Base-by-base conservation (phyloP, 2,329 filamentous ascomycete genomes). In the Cladosporium sp. region DNA sequence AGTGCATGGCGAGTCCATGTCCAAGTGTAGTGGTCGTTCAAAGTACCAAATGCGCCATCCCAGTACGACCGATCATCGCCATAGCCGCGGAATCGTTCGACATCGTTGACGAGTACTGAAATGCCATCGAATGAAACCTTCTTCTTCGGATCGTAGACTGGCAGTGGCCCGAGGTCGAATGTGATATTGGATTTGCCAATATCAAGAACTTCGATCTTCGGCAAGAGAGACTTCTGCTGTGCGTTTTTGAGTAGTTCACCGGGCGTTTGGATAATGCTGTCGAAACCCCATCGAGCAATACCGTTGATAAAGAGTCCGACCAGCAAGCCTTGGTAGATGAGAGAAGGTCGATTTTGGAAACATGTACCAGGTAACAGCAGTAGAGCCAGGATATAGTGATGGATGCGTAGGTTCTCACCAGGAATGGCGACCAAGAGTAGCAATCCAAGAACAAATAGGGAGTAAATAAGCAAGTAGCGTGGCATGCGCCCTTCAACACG, bases 231-330 rank as follows among this genome's bases (percentile, higher is more conserved):
- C 12, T 87, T 87, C 28, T 79, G 71, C n/a, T 79, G 79, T 0
- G 78, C 78, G 52, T 83, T 81, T 36, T 80, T 88, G 64, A 88
- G 88, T 28, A 99, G 80, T 0, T 88, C 88, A 0, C 79, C 84
- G 0, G 91, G 87, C 0, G 95, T 98, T 79, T 99, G 90, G 18
- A 99, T 85, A 57, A 99, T 87, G 0, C 90, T 86, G 68, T 92
- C 93, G 77, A 96, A 99, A 0, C 93, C 93, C 95, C 95, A 98
- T 52, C 94, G 86, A 4, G 93, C 94, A 67, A 96, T 88, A 62
- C 95, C 94, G 76, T 97, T 97, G 80, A 97, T 89, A 78, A 97
- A 98, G 0, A 98, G 85, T 0, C 95, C 95, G 8, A 98, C 81
- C 0, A 99, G 83, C 1, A 99, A 82, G 12, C 95, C 95, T 77